Evolutionary conservation across 805 yeast genomes (phyloP).

Genomic region (Metahyphopichia silvanorum): DNA sequence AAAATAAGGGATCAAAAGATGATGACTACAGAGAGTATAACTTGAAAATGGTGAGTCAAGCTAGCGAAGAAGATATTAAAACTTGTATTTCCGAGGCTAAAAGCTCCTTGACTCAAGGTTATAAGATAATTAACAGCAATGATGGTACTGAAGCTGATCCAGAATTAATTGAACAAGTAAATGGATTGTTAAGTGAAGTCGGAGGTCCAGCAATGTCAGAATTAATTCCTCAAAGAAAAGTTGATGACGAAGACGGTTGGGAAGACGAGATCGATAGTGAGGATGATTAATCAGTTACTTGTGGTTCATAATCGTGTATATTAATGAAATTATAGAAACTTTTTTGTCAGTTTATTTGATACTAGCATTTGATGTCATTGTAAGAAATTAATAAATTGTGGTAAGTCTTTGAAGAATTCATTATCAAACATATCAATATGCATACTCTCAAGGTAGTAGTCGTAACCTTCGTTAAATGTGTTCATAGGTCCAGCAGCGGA

Average conservation of each 20-base stretch:
- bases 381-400: constrained; percentile 13
- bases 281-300: constrained; percentile 13
- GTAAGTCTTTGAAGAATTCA: constrained; percentile 24
- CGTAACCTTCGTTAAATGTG: constrained; percentile 7
- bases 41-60: constrained; percentile 13
- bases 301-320: too few species aligned
- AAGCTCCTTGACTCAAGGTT: constrained; percentile 42
- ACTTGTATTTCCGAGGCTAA: constrained; percentile 37
- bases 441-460: constrained; percentile 22
- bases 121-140: constrained; percentile 37
- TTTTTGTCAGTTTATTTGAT: too few species aligned
- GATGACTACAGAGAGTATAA: constrained; percentile 43
- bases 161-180: constrained; percentile 57
- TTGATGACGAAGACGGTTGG: constrained; percentile 47
- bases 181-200: constrained; percentile 46
- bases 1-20: constrained; percentile 26
- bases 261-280: constrained; percentile 48
- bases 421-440: constrained; percentile 24
- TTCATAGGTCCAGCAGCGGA: not conserved
- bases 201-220: constrained; percentile 59
- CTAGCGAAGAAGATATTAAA: constrained; percentile 24
- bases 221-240: constrained; percentile 31
- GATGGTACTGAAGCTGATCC: constrained; percentile 47
- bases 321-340: too few species aligned
- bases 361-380: too few species aligned